phyloP scores from a whole-genome alignment of 345 rosid species.

The Bruguiera parviflora region DNA sequence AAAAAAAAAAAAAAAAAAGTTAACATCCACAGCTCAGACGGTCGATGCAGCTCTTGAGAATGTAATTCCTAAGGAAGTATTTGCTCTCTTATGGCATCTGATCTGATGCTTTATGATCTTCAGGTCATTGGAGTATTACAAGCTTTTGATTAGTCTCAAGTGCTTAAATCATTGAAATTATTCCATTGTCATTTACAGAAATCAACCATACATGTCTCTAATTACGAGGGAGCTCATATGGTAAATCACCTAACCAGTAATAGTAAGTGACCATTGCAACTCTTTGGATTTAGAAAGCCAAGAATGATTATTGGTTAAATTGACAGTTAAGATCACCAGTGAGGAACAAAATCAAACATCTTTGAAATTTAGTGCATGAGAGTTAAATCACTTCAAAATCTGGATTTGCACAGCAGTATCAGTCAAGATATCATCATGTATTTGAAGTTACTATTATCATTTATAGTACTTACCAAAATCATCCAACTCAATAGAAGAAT shows the following conservation, averaged over 20 bases:
- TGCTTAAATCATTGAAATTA: too few species aligned
- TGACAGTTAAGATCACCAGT: too few species aligned
- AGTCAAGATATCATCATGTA: not conserved
- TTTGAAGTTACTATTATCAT: not conserved
- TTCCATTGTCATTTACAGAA: too few species aligned
- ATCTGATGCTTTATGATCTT: constrained; percentile 2
- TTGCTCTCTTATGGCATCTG: constrained; percentile 11
- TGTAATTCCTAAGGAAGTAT: constrained; percentile 24
- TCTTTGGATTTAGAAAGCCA: too few species aligned
- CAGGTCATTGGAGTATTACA: too few species aligned
- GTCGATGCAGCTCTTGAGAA: not conserved
- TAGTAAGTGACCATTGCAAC: too few species aligned
- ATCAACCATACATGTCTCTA: too few species aligned
- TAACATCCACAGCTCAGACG: not conserved
- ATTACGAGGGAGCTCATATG: too few species aligned
- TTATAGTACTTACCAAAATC: constrained; percentile 39
- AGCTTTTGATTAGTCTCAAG: too few species aligned
- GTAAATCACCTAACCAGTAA: too few species aligned
- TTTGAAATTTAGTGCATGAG: not conserved
- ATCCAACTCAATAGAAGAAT: constrained; percentile 21
- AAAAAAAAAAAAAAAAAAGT: not conserved
- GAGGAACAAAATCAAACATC: not conserved
- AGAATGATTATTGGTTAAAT: too few species aligned
- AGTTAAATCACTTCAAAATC: not conserved
- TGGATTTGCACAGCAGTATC: not conserved